A percentile compares a stretch with the other conserved stretches of the same genome.
These are phyloP conservation scores for Aureobasidium namibiae DNA, from an alignment of 2,329 filamentous ascomycete species.

Conservation along the genomic window DNA sequence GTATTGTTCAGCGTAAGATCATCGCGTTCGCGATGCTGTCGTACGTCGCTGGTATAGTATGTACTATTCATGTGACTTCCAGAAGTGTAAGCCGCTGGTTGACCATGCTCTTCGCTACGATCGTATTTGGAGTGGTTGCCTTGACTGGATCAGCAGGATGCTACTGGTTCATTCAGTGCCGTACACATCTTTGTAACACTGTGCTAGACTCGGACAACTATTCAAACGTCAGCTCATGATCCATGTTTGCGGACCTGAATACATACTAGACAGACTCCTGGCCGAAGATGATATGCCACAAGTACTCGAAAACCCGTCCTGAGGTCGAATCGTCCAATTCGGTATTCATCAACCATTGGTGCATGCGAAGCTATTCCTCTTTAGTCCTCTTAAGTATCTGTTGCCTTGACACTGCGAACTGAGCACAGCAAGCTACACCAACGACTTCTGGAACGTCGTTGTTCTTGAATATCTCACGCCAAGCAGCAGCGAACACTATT, in stretches of 20 bases:
- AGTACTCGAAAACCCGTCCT: conserved; percentile 55
- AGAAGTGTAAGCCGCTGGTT: background rate
- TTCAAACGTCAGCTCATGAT: background rate
- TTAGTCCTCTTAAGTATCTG: conserved; percentile 42
- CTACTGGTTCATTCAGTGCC: background rate
- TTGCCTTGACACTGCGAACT: conserved; percentile 53
- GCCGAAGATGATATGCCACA: conserved; percentile 44
- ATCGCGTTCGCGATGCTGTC: background rate
- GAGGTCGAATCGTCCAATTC: conserved; percentile 40
- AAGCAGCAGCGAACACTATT: conserved; percentile 8
- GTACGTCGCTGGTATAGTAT: background rate
- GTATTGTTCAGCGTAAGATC: background rate
- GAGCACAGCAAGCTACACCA: conserved; percentile 31
- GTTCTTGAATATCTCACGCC: conserved; percentile 18
- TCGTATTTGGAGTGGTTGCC: background rate
- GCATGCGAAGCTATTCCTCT: conserved; percentile 48
- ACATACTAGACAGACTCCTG: conserved; percentile 8
- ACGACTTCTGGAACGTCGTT: conserved; percentile 20
- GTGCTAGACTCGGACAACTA: conserved; percentile 1
- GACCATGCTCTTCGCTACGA: background rate
- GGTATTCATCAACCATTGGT: conserved; percentile 54
- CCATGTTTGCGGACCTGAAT: no score
- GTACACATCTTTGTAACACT: conserved; percentile 11
- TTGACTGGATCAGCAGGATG: no score
- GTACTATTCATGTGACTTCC: background rate